Evolutionary conservation across 2,329 filamentous ascomycete species (phyloP).

Genomic region (Plenodomus biglobosus): DNA sequence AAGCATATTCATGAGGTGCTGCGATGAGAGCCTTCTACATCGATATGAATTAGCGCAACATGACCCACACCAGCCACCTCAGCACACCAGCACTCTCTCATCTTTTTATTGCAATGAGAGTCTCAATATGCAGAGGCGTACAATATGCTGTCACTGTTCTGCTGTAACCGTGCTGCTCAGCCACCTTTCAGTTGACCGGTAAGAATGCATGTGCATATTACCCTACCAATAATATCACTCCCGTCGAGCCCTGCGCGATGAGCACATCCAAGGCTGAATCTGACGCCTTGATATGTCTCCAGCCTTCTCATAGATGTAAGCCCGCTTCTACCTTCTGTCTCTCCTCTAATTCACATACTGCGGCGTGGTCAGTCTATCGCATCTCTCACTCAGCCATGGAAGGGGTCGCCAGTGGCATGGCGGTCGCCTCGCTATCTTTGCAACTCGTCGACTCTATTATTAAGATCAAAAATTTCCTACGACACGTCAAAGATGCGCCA

Average conservation of each 20-base stretch:
- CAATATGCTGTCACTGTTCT: not conserved
- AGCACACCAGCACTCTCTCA: too few species aligned
- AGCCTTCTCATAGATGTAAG: not conserved
- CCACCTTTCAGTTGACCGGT: not conserved
- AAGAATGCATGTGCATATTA: not conserved
- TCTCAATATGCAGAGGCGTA: not conserved
- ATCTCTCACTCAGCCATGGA: not conserved
- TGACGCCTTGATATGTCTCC: not conserved
- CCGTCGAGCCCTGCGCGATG: not conserved
- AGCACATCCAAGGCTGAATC: not conserved
- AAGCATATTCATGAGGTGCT: not conserved
- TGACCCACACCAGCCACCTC: too few species aligned
- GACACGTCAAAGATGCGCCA: slow-evolving; percentile 12
- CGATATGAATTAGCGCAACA: too few species aligned
- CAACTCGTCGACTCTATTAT: slow-evolving; percentile 16
- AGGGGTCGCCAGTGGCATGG: slow-evolving; percentile 17
- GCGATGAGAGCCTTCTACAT: too few species aligned
- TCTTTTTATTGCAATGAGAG: not conserved
- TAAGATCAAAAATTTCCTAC: slow-evolving; percentile 9
- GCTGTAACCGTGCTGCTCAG: not conserved
- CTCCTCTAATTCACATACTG: too few species aligned
- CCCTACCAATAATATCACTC: not conserved
- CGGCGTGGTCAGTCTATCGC: not conserved
- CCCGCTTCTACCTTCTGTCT: not conserved
- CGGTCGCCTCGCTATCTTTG: slow-evolving; percentile 15